Conservation (phyloP, 345 rosid species). For the Salix purpurea region DNA sequence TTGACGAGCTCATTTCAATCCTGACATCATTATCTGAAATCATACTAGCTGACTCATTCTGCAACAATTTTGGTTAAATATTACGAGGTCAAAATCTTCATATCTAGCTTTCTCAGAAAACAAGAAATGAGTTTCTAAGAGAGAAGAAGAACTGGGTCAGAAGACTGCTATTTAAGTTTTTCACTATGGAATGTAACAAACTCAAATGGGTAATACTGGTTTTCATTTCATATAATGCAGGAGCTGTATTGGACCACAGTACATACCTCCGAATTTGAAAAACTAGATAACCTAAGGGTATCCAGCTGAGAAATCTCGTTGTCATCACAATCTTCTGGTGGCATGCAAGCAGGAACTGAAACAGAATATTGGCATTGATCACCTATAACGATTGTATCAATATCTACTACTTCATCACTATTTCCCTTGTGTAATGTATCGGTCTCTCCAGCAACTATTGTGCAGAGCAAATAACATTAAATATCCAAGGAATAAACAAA, state of each 20-base stretch:
- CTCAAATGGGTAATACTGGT: background rate
- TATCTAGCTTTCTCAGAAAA: background rate
- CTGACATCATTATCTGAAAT: conserved; percentile 25
- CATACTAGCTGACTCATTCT: conserved; percentile 21
- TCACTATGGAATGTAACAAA: background rate
- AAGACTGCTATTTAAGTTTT: too few species aligned
- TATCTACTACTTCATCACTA: too few species aligned
- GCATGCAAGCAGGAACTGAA: too few species aligned
- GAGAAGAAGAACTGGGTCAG: too few species aligned
- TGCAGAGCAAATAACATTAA: too few species aligned
- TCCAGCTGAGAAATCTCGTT: background rate
- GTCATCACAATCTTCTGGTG: too few species aligned
- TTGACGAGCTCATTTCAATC: conserved; percentile 7
- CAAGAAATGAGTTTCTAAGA: too few species aligned
- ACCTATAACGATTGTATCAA: too few species aligned
- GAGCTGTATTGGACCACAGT: background rate
- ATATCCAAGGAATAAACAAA: too few species aligned
- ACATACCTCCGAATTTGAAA: conserved; percentile 21
- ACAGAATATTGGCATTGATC: too few species aligned
- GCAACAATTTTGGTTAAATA: conserved; percentile 24
- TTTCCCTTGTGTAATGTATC: too few species aligned
- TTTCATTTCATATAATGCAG: background rate
- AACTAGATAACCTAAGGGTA: conserved; percentile 20
- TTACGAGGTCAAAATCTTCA: background rate
- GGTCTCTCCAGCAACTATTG: too few species aligned